Evolutionary conservation across 345 rosid species (phyloP), one percentile per base, ranked within the genome.

Genomic region (Erucastrum elatum): DNA sequence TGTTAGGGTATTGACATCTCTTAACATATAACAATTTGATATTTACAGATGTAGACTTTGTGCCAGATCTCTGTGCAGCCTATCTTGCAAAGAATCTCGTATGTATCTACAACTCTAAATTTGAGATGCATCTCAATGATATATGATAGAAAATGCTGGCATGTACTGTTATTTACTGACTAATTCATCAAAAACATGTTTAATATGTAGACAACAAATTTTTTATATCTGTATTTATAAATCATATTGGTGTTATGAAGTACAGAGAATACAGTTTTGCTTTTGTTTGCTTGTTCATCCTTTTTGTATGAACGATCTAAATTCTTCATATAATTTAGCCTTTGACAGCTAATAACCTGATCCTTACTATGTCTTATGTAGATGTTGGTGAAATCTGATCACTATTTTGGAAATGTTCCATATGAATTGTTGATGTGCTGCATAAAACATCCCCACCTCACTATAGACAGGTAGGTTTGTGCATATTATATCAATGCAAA

Each of bases 51-150:
- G 78, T 37, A 56, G 90, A 85, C 73, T 84, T 81, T 78, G 49
- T 90, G 64, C 86, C 87, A 81, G 90, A 86, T 81, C 73, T 83
- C 34, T 90, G 91, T 86, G 84, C 66, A 21, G 76, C 86, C 68
- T 89, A 85, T 84, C 92, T 90, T 59, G 95, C 95, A 64, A 90
- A 84, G 80, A 86, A 90, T 75, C 87, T 92, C 62, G 97, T 92
- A 87, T 60, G 95, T 88, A 67, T 66, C 79, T 69, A 53, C 0
- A 62, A 68, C 63, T 55, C 60, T 55, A 2, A 2, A 21, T 2
- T 8, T 55, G 60, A 55, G 60, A 21, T 21, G 21, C 21, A 21
- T 21, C 65, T 51, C 5, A 65, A 35, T 26, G 31, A 21, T 21
- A 53, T 21, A 49, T 49, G 56, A 49, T 49, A 64, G 12, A 17